Evolutionary conservation across 2,329 filamentous ascomycete species (phyloP), one percentile per base, ranked within the genome.

Genomic region (Macroventuria anomochaeta): DNA sequence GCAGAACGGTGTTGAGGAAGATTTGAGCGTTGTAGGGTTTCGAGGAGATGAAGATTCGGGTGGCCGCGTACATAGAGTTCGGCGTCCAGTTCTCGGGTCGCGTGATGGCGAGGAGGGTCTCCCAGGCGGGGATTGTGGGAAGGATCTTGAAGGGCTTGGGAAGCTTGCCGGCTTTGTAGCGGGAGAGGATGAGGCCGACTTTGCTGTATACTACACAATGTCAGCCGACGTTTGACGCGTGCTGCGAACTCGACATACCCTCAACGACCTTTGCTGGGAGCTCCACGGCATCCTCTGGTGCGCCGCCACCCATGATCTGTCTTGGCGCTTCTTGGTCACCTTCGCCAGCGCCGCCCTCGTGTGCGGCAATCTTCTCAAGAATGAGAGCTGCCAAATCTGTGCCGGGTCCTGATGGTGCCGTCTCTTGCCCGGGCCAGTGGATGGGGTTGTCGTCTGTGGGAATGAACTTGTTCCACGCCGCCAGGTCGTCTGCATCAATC

Each of bases 61-160:
- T 97, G 18, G 91, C 93, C 68, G 93, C 91, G 74, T 91, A 96
- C 64, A 88, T 85, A 39, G 91, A 88, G 69, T 96, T 92, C 17
- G 91, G 80, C 1, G 91, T 91, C 86, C 86, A 89, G 56, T 77
- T 77, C 56, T 95, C 88, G 4, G 93, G 93, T 25, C 87, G 84
- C n/a, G 92, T 96, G 49, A 96, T 85, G 59, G 87, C 82, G 64
- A 96, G 85, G 31, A 96, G 89, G 17, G 91, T 89, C 71, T 95
- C 90, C 92, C 93, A 97, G 67, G 95, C 86, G 7, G 92, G 92
- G 12, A 97, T 85, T 0, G 92, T 93, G 2, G 95, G 95, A 7
- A 99, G 83, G 61, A 97, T 92, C 77, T 97, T 97, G 83, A 99
- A 96, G 0, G 93, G 93, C 76, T 99, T 99, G 17, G 95, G 95